Percentiles rank a stretch among this genome's conserved stretches.
Conservation (phyloP, 2,329 filamentous ascomycete species). For the Colletotrichum sp. region DNA sequence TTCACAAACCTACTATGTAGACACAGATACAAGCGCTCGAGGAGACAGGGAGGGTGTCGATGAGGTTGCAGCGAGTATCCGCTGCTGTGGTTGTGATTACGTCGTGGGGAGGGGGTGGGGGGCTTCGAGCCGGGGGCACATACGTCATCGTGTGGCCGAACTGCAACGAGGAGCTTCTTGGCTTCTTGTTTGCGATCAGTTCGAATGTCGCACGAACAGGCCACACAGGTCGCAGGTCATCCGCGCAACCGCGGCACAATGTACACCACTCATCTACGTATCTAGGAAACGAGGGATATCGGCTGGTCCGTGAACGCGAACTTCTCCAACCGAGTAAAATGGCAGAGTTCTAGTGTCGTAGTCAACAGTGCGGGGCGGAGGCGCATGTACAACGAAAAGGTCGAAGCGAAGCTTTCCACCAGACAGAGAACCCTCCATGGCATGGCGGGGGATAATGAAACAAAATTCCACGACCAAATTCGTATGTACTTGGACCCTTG, state of each 20-base stretch:
- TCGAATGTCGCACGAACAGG: neutral
- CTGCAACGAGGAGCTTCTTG: neutral
- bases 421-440: neutral
- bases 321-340: neutral
- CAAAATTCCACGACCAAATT: neutral
- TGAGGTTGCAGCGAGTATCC: neutral
- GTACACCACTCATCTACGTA: neutral
- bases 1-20: neutral
- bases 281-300: neutral
- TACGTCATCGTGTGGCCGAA: constrained; percentile 3
- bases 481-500: neutral
- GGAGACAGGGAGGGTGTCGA: neutral
- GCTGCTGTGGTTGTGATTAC: neutral
- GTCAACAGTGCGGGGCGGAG: neutral
- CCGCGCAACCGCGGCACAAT: neutral
- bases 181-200: neutral
- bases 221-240: neutral
- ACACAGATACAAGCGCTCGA: neutral
- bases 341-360: neutral
- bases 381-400: neutral
- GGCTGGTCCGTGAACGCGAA: neutral
- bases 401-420: neutral
- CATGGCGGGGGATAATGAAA: neutral
- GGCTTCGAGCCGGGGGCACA: neutral
- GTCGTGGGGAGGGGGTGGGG: neutral